Evolutionary conservation across 2,329 filamentous ascomycete genomes (phyloP).

Genomic region (Colletotrichum chrysophilum): DNA sequence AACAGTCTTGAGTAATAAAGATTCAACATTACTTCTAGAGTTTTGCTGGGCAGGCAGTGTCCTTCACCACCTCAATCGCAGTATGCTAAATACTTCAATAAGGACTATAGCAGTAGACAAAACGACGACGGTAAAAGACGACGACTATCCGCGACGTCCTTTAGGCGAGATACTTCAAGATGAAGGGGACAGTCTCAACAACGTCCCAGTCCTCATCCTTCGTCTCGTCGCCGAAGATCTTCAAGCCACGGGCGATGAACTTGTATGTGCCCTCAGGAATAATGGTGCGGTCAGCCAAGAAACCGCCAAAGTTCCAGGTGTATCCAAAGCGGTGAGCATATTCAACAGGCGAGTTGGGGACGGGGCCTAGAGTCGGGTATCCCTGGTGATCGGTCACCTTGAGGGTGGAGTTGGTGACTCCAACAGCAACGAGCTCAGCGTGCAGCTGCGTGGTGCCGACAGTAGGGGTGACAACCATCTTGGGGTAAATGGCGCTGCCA

Average conservation of each 20-base stretch:
- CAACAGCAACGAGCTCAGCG: slow-evolving; percentile 26
- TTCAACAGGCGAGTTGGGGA: slow-evolving; percentile 22
- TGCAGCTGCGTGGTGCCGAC: slow-evolving; percentile 25
- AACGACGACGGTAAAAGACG: no score
- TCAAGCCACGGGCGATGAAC: slow-evolving; percentile 27
- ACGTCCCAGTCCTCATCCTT: slow-evolving; percentile 29
- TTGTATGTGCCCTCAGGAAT: slow-evolving; percentile 28
- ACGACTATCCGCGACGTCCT: no score
- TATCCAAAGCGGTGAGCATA: slow-evolving; percentile 4
- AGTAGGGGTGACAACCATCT: neutral
- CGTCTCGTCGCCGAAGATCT: slow-evolving; percentile 28
- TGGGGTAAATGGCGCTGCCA: neutral
- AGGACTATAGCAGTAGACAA: no score
- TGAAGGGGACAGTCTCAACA: slow-evolving; percentile 22
- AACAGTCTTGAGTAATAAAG: neutral
- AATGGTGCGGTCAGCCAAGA: slow-evolving; percentile 25
- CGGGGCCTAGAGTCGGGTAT: slow-evolving; percentile 24
- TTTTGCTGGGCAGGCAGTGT: no score
- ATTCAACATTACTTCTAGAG: neutral
- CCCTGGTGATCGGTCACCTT: slow-evolving; percentile 21
- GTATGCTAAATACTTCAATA: no score
- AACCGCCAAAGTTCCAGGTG: slow-evolving; percentile 24
- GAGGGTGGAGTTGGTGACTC: slow-evolving; percentile 10
- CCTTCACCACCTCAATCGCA: accelerated
- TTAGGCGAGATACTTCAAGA: slow-evolving; percentile 5